Conservation (phyloP, 805 yeast species). For the Yarrowia divulgata region DNA sequence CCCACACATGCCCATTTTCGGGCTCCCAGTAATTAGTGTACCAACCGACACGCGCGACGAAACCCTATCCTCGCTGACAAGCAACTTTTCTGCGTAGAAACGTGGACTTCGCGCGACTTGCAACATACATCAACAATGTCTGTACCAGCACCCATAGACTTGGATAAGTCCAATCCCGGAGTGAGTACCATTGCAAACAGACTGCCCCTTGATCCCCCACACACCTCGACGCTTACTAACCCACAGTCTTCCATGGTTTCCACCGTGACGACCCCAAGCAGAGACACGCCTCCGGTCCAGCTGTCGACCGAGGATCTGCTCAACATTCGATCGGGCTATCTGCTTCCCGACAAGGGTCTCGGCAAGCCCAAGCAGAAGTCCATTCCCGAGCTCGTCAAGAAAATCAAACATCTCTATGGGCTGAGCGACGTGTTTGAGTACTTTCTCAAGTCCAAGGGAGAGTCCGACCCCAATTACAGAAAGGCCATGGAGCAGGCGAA, state of each 20-base stretch:
- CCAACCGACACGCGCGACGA: slow-evolving; percentile 31
- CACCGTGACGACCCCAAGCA: slow-evolving; percentile 39
- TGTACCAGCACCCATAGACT: slow-evolving; percentile 35
- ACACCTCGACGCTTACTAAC: slow-evolving; percentile 1
- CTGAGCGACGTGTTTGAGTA: slow-evolving; percentile 85
- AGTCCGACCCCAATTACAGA: slow-evolving; percentile 66
- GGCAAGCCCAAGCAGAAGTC: slow-evolving; percentile 36
- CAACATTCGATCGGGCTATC: slow-evolving; percentile 25
- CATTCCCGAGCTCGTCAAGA: slow-evolving; percentile 52
- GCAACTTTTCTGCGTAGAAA: slow-evolving; percentile 35
- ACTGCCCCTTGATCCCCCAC: not conserved
- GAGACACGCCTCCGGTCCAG: slow-evolving; percentile 39
- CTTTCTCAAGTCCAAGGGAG: slow-evolving; percentile 80
- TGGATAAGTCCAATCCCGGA: slow-evolving; percentile 38
- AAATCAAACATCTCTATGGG: slow-evolving; percentile 80
- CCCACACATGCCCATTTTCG: not conserved
- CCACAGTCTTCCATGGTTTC: slow-evolving; percentile 35
- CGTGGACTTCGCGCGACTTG: slow-evolving; percentile 38
- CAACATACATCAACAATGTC: slow-evolving; percentile 34
- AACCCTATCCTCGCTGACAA: slow-evolving; percentile 36
- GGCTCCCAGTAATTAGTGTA: slow-evolving; percentile 15
- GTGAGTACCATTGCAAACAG: slow-evolving; percentile 15
- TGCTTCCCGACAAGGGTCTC: slow-evolving; percentile 36
- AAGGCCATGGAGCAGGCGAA: slow-evolving; percentile 43
- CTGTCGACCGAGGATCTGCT: slow-evolving; percentile 38